Percentiles rank a stretch among this genome's conserved stretches.
phyloP scores from a whole-genome alignment of 306 rosid species.

The Senna siamea region DNA sequence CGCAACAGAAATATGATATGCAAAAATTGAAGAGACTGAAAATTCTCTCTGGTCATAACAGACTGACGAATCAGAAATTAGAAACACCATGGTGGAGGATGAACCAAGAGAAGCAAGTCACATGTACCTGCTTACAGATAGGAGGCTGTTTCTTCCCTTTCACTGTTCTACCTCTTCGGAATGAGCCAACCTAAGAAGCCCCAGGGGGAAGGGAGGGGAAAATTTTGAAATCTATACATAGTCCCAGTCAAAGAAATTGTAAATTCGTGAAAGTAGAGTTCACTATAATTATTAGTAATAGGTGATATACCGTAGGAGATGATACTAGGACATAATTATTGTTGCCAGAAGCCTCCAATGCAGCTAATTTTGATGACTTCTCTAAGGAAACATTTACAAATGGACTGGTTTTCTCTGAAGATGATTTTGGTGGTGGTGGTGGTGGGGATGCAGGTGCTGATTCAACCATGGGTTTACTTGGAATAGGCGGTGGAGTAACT shows the following conservation, averaged over 20 bases:
- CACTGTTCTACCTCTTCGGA: slow-evolving; percentile 78
- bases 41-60: slow-evolving; percentile 11
- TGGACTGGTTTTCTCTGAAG: slow-evolving; percentile 64
- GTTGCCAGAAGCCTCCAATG: slow-evolving; percentile 82
- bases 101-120: slow-evolving; percentile 32
- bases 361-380: slow-evolving; percentile 73
- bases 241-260: slow-evolving; percentile 28
- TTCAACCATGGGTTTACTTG: slow-evolving; percentile 75
- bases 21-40: slow-evolving; percentile 14
- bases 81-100: neutral
- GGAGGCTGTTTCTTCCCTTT: slow-evolving; percentile 93
- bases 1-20: slow-evolving; percentile 18
- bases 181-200: slow-evolving; percentile 74
- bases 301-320: slow-evolving; percentile 73
- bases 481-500: slow-evolving; percentile 76
- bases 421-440: slow-evolving; percentile 60
- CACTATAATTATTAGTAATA: slow-evolving; percentile 8
- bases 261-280: neutral
- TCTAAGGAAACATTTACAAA: slow-evolving; percentile 49
- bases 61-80: slow-evolving; percentile 11
- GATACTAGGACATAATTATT: slow-evolving; percentile 62
- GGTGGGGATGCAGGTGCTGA: slow-evolving; percentile 55
- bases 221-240: slow-evolving; percentile 29
- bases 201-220: slow-evolving; percentile 2
- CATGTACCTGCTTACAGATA: slow-evolving; percentile 76